These are phyloP conservation scores for Rhodotorula sp. DNA, from an alignment of 1,284 basidiomycete species.

Conservation along the genomic window DNA sequence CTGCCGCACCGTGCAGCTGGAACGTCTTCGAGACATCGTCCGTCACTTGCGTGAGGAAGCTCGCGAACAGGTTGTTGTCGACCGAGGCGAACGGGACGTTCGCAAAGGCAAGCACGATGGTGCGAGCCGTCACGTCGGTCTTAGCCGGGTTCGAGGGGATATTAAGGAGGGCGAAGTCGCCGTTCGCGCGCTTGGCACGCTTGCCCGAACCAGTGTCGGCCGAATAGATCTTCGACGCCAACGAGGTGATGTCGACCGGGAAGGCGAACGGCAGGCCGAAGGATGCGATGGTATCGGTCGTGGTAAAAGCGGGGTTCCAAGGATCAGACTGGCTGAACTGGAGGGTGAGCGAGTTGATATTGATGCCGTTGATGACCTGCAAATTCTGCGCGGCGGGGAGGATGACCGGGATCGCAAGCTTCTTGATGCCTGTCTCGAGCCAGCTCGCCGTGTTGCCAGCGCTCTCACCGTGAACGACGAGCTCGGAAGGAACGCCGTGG, in stretches of 20 bases:
- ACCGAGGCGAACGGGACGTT: conserved; percentile 63
- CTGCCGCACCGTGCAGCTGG: conserved; percentile 61
- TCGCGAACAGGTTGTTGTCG: conserved; percentile 60
- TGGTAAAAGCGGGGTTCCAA: conserved; percentile 62
- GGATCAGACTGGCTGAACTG: conserved; percentile 61
- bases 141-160: conserved; percentile 62
- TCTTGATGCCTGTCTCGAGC: conserved; percentile 72
- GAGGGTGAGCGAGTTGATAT: conserved; percentile 63
- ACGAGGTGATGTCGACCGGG: conserved; percentile 49
- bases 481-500: conserved; percentile 63
- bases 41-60: conserved; percentile 68
- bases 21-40: conserved; percentile 57
- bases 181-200: conserved; percentile 46
- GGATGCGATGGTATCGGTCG: conserved; percentile 60
- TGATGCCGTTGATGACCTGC: conserved; percentile 66
- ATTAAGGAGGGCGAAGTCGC: conserved; percentile 62
- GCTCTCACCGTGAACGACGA: conserved; percentile 63
- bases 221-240: conserved; percentile 55
- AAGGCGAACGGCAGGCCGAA: conserved; percentile 71
- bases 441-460: conserved; percentile 65
- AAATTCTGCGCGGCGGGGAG: conserved; percentile 66
- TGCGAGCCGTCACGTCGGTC: conserved; percentile 64
- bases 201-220: background rate
- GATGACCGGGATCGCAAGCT: conserved; percentile 61
- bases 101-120: conserved; percentile 64